These are phyloP conservation scores for Podaxis mareebaensis DNA, from an alignment of 768 basidiomycete species.

Conservation along the genomic window DNA sequence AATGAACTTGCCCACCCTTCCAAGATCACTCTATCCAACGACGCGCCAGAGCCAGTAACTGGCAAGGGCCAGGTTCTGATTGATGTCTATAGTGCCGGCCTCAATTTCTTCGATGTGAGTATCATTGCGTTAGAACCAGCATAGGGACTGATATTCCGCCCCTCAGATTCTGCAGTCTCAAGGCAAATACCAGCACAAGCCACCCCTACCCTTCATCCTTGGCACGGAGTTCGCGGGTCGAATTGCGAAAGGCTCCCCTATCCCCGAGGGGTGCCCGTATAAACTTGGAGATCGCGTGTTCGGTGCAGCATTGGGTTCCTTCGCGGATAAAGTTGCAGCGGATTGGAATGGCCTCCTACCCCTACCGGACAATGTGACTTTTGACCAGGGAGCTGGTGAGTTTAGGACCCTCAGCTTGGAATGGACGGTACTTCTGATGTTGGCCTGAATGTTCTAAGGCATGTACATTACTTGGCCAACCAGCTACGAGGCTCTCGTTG, in stretches of 20 bases:
- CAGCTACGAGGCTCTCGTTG: constrained; percentile 88
- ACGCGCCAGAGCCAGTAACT: constrained; percentile 60
- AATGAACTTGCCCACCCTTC: constrained; percentile 70
- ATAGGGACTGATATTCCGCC: constrained; percentile 6
- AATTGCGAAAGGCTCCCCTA: constrained; percentile 67
- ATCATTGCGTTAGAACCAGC: not conserved
- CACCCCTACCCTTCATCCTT: constrained; percentile 81
- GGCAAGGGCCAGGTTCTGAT: constrained; percentile 62
- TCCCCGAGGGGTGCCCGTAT: constrained; percentile 78
- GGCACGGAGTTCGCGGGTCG: constrained; percentile 86
- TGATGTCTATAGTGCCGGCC: constrained; percentile 71
- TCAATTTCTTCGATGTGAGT: constrained; percentile 77
- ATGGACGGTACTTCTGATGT: not conserved
- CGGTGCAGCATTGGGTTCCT: constrained; percentile 77
- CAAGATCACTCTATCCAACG: constrained; percentile 50
- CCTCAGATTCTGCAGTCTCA: constrained; percentile 79
- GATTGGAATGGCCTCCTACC: constrained; percentile 52
- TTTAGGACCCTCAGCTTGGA: constrained; percentile 3
- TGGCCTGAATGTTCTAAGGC: constrained; percentile 39
- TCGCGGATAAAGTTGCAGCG: constrained; percentile 72
- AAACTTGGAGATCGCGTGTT: constrained; percentile 88
- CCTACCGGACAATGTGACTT: constrained; percentile 75
- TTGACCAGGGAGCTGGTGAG: constrained; percentile 83
- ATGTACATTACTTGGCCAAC: constrained; percentile 91
- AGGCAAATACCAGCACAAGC: constrained; percentile 87